Evolutionary conservation across 441 rosid species (phyloP), one percentile per base, ranked within the genome.

Genomic region (Gossypium davidsonii): DNA sequence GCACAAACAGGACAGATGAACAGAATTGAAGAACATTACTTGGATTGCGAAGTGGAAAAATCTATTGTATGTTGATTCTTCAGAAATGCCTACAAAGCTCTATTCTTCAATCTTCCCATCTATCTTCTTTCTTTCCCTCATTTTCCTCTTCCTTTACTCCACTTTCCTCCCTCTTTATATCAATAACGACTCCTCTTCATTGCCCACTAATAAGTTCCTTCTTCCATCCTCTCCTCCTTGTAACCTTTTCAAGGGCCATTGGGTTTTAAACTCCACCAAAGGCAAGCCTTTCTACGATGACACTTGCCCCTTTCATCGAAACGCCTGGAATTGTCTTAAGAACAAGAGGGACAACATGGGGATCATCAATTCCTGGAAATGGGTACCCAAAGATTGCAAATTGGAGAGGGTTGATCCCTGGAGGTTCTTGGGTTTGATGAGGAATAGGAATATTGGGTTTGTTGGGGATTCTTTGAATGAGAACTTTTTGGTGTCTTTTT

Each of bases 381-480:
- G 99, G 99, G 90, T 80, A 1, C 99, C 98, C 3, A 57, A 80
- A 53, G 75, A 37, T 1, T 95, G 99, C 73, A 80, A 59, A 46
- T 80, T 93, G 89, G 80, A 77, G 8, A 85, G 79, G 56, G 81
- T 90, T 67, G 84, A 90, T 63, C 97, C 98, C 39, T 53, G 58
- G 6, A 69, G 84, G 55, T 91, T 93, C 79, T 81, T 95, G 59
- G 73, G 60, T 58, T 2, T 61, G 76, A 86, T 89, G 96, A 91
- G 94, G 83, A 84, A 88, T 60, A 87, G 18, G 89, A 91, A 89
- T 39, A 77, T 91, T 68, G 99, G 98, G 79, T 83, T 93, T 42
- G 84, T 95, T 14, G 98, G 98, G n/a, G 99, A 95, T 78, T 93
- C 98, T 55, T 76, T 95, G 81, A 95, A 88, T 70, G 97, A 95